phyloP scores from a whole-genome alignment of 2,329 filamentous ascomycete genomes.

The Penicillium sp. region DNA sequence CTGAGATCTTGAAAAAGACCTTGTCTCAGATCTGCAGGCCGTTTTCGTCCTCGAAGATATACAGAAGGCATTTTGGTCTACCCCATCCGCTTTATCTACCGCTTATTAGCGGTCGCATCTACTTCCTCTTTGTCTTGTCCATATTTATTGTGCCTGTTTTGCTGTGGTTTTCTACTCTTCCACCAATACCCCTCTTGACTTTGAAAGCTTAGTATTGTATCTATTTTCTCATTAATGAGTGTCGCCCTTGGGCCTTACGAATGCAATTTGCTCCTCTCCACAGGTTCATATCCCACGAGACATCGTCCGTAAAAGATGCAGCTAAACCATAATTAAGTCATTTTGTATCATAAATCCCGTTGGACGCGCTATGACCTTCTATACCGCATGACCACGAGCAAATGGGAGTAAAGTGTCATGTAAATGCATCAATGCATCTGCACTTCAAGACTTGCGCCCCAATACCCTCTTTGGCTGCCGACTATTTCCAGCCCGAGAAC shows the following conservation, averaged over 20 bases:
- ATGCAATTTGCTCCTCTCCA: conserved; percentile 12
- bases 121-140: conserved; percentile 21
- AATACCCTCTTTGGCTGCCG: conserved; percentile 37
- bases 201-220: conserved; percentile 25
- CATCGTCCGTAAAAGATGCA: background rate
- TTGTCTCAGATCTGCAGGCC: background rate
- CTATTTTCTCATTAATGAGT: conserved; percentile 30
- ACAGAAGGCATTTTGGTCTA: background rate
- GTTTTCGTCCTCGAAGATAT: background rate
- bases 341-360: conserved; percentile 3
- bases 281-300: background rate
- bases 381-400: background rate
- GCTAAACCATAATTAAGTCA: conserved; percentile 1
- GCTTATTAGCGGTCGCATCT: conserved; percentile 8
- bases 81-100: conserved; percentile 3
- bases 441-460: conserved; percentile 33
- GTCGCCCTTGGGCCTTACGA: conserved; percentile 22
- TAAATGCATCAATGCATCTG: background rate
- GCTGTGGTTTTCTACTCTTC: conserved; percentile 19
- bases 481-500: conserved; percentile 25
- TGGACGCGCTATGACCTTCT: background rate
- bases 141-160: conserved; percentile 22
- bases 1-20: conserved; percentile 4
- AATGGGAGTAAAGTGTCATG: background rate
- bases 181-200: conserved; percentile 35